A percentile compares a stretch with the other conserved stretches of the same genome.
These are phyloP conservation scores for Hanseniaspora guilliermondii DNA, from an alignment of 805 yeast species.

Conservation along the genomic window DNA sequence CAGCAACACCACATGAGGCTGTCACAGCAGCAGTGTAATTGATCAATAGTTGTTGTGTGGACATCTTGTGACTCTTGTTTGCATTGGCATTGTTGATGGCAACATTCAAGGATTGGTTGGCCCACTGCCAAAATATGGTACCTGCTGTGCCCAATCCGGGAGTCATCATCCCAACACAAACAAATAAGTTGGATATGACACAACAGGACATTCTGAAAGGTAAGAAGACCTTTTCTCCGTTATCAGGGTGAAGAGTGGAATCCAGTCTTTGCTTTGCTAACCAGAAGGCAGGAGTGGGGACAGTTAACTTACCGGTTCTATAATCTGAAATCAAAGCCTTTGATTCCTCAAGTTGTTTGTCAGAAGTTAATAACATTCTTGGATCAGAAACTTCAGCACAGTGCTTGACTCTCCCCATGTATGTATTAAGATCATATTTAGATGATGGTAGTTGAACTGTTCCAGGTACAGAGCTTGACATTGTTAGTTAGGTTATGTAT, in stretches of 20 bases:
- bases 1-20: constrained; percentile 90
- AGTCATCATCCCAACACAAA: constrained; percentile 94
- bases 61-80: constrained; percentile 83
- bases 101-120: constrained; percentile 91
- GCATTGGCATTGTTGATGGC: constrained; percentile 95
- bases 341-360: constrained; percentile 50
- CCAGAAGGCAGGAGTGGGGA: constrained; percentile 79
- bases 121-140: constrained; percentile 93
- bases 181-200: constrained; percentile 85
- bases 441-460: constrained; percentile 70
- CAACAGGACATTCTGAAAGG: constrained; percentile 97
- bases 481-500: constrained; percentile 20
- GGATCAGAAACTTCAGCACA: constrained; percentile 92
- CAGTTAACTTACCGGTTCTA: constrained; percentile 50
- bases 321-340: constrained; percentile 56
- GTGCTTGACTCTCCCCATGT: constrained; percentile 90
- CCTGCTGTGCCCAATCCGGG: constrained; percentile 86
- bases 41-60: constrained; percentile 61
- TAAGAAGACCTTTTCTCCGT: constrained; percentile 79
- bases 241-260: constrained; percentile 92
- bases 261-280: constrained; percentile 74
- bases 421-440: constrained; percentile 63
- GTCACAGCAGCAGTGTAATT: constrained; percentile 81
- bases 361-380: constrained; percentile 64
- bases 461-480: constrained; percentile 88